phyloP scores from a whole-genome alignment of 2,329 filamentous ascomycete genomes.

The Diaporthe caulivora region DNA sequence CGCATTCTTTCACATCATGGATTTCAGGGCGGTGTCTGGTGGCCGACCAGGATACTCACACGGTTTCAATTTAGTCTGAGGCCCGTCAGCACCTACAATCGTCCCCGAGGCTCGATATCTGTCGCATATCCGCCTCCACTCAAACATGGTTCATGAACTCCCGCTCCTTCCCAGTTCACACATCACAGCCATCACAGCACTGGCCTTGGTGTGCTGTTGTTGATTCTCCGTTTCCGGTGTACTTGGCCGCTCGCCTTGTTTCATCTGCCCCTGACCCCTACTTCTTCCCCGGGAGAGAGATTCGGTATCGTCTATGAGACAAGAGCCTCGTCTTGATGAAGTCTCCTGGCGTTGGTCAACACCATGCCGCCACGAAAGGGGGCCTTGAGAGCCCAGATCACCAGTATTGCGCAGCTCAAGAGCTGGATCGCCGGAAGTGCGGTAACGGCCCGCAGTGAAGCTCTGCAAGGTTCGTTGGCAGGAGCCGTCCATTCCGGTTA shows the following conservation, averaged over 20 bases:
- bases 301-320: background rate
- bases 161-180: background rate
- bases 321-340: background rate
- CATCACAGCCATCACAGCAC: background rate
- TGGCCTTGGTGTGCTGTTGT: conserved; percentile 1
- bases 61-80: background rate
- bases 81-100: background rate
- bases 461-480: conserved; percentile 31
- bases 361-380: conserved; percentile 36
- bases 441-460: conserved; percentile 31
- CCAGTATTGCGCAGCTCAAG: conserved; percentile 36
- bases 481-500: no score
- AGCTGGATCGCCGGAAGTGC: conserved; percentile 12
- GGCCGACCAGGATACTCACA: background rate
- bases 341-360: background rate
- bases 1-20: conserved; percentile 9
- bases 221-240: background rate
- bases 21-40: background rate
- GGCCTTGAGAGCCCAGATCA: conserved; percentile 29
- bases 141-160: conserved; percentile 6
- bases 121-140: background rate
- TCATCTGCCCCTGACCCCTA: background rate
- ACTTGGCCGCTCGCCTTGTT: background rate
- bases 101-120: background rate
- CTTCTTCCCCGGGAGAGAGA: no score